Base-by-base conservation (phyloP, 805 yeast genomes). In the Ogataea ramenticola region DNA sequence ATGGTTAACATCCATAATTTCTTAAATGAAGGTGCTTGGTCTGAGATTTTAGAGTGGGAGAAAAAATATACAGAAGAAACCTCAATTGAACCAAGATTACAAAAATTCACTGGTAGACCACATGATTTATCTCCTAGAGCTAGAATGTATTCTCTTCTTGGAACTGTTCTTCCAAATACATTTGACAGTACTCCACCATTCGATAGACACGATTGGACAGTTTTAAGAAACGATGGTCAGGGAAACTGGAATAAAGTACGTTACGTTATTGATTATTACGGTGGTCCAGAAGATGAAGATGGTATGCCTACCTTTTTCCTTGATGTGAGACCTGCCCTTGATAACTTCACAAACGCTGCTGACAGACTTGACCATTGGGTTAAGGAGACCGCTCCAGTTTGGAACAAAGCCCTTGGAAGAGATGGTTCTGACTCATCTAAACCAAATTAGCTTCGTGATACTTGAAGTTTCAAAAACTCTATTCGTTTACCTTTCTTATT, bases 191-290 rank as follows among this genome's bases (percentile, higher is more conserved):
- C 83, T 49, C 87, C 95, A 4, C 99, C 99, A 7, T 93, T 93
- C 57, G 99, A 93, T 64, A 80, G 99, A 62, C 99, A 93, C 57
- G 99, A 93, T 66, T 93, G 99, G 99, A 85, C 95, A 3, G 96
- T 93, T 5, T 70, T 91, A 52, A 75, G 99, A 56, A 71, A 78
- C 12, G 65, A 62, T 41, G 78, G 77, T 3, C 38, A 57, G 16
- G 61, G 70, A 16, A 71, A 68, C 17, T 85, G 90, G 86, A 68
- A 72, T 42, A 68, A 80, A 53, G 89, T 93, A 19, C 75, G 99
- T 49, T 93, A 93, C 55, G 95, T 93, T 27, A 89, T 93, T 55
- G 99, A 93, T 62, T 93, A 91, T 62, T 93, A 93, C 61, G 96
- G 96, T 3, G 96, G 96, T 6, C 96, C 89, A 52, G 96, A 84